A percentile compares a stretch with the other conserved stretches of the same genome.
phyloP scores from a whole-genome alignment of 768 basidiomycete genomes.

The Chalciporus sphaerocephalus region DNA sequence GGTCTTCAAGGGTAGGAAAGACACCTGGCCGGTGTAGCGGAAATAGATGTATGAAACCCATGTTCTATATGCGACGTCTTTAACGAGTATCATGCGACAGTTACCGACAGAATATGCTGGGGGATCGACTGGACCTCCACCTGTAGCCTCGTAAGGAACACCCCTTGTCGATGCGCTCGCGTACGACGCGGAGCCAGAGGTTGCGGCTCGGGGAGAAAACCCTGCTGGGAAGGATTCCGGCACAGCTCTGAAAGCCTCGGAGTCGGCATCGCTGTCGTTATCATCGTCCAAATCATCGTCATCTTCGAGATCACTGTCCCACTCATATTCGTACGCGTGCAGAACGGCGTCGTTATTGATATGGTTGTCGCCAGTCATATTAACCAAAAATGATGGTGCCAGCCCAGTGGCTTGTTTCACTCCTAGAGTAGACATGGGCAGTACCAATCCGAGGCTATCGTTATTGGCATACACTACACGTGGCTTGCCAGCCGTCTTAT shows the following conservation, averaged over 20 bases:
- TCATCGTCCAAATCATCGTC: conserved; percentile 17
- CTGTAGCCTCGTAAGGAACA: not conserved
- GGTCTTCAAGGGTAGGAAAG: conserved; percentile 25
- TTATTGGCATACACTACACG: conserved; percentile 25
- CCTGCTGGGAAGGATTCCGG: not conserved
- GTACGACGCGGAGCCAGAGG: conserved; percentile 2
- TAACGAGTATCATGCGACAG: conserved; percentile 27
- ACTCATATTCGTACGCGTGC: conserved; percentile 27
- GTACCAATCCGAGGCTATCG: conserved; percentile 10
- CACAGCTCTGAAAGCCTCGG: not conserved
- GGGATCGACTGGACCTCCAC: conserved; percentile 4
- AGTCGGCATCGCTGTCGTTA: not conserved
- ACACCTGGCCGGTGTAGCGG: conserved; percentile 29
- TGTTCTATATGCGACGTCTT: conserved; percentile 26
- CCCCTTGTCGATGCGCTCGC: not conserved
- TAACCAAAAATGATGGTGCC: conserved; percentile 16
- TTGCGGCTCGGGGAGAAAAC: not conserved
- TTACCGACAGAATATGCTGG: conserved; percentile 21
- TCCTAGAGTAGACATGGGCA: conserved; percentile 16
- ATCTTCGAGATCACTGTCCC: conserved; percentile 29
- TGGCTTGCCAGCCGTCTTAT: conserved; percentile 15
- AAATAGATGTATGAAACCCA: conserved; percentile 29
- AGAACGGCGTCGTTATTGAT: conserved; percentile 18
- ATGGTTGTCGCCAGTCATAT: conserved; percentile 21
- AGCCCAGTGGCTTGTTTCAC: conserved; percentile 1